Base-by-base conservation (phyloP, 2,329 filamentous ascomycete genomes). In the Beauveria caledonica region DNA sequence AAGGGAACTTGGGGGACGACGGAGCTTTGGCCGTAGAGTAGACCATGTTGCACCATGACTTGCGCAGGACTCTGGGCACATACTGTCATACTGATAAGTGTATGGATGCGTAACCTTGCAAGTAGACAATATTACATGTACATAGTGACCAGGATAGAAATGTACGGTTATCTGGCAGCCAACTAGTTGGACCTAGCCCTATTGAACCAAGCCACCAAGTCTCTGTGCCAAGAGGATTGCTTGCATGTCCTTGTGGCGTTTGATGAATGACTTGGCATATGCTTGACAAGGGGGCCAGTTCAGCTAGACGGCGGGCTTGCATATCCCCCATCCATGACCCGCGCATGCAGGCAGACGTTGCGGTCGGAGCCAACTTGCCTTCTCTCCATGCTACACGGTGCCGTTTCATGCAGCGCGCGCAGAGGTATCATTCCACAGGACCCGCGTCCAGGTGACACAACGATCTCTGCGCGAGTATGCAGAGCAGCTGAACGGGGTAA, bases 1-100 rank as follows among this genome's bases (percentile, higher is more conserved):
- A 55, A 74, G 21, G 73, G 70, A 27, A 73, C 78, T 50, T 95
- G 90, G 91, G 82, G 83, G 65, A 80, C 80, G 68, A 78, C 82
- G 13, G 88, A 92, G 73, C 72, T 89, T 40, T 92, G 89, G 89
- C 82, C 82, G n/a, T 85, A 70, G 68, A 39, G 17, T 29, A 15
- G 42, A 19, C 50, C 19, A 53, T 21, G n/a, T 45, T n/a, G n/a
- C 10, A 33, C 11, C 15, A 25, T 13, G n/a, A 40, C 10, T 8
- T n/a, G 7, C 21, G 5, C 13, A 7, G 19, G 15, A 13, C 40
- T 17, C 46, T 33, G 27, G 11, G 44, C 48, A 40, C 19, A 25
- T 19, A 5, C 25, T 4, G 25, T 17, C 15, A n/a, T 27, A 27
- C 13, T 15, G 33, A 36, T 15, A 36, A 36, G 33, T 49, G 15